Conservation (phyloP, 2,329 filamentous ascomycete species). For the Macroventuria anomochaeta region DNA sequence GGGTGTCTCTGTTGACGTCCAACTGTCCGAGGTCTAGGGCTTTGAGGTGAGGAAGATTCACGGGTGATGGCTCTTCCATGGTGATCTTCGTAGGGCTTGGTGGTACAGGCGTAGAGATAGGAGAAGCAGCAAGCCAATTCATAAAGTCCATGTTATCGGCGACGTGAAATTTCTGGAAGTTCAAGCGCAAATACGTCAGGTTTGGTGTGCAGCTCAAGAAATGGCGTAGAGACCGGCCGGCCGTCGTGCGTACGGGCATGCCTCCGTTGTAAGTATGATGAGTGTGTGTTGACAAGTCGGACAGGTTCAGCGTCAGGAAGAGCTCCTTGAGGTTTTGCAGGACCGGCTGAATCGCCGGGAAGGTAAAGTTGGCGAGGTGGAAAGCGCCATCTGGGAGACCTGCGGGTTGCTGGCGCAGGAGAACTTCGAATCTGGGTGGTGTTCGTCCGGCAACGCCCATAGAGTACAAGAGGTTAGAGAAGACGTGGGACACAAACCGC, state of each 20-base stretch:
- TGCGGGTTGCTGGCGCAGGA: constrained; percentile 44
- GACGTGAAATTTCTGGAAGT: constrained; percentile 47
- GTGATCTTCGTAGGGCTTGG: constrained; percentile 1
- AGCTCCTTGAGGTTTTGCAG: constrained; percentile 57
- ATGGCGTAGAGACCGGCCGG: constrained; percentile 30
- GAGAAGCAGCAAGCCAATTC: constrained; percentile 41
- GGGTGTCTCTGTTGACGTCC: constrained; percentile 3
- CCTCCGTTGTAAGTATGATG: constrained; percentile 27
- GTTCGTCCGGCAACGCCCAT: constrained; percentile 41
- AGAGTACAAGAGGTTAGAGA: constrained; percentile 29
- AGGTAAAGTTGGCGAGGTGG: constrained; percentile 52
- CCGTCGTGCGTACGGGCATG: not conserved
- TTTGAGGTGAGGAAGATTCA: constrained; percentile 24
- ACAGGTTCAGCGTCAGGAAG: constrained; percentile 47
- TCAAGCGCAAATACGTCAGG: constrained; percentile 62
- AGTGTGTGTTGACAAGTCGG: not conserved
- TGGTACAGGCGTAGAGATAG: not conserved
- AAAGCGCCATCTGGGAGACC: constrained; percentile 55
- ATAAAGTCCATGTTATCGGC: constrained; percentile 44
- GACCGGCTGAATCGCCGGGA: constrained; percentile 50
- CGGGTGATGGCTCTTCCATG: constrained; percentile 15
- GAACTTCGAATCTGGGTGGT: constrained; percentile 57
- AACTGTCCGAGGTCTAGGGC: constrained; percentile 36
- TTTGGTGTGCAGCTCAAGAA: constrained; percentile 54
- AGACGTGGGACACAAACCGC: constrained; percentile 25